A percentile compares a stretch with the other conserved stretches of the same genome.
These are phyloP conservation scores for Alternaria longipes DNA, from an alignment of 2,329 filamentous ascomycete genomes.

Conservation along the genomic window DNA sequence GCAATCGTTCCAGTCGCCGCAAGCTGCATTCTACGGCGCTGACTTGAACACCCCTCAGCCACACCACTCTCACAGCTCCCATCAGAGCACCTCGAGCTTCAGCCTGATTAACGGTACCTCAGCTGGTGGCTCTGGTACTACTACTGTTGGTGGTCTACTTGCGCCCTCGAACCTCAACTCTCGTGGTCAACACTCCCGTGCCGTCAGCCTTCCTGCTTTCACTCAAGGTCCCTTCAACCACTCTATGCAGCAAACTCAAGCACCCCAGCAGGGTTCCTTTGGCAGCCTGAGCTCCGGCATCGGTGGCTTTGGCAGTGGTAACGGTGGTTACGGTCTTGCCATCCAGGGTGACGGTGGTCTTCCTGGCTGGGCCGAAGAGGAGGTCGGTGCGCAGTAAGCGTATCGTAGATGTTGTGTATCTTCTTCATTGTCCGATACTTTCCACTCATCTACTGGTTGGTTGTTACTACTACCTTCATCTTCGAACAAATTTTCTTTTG, in stretches of 20 bases:
- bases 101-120: constrained; percentile 58
- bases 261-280: constrained; percentile 59
- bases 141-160: constrained; percentile 79
- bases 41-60: constrained; percentile 70
- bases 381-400: constrained; percentile 63
- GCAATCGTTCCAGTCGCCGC: constrained; percentile 75
- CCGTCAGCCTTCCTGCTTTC: constrained; percentile 85
- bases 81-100: constrained; percentile 62
- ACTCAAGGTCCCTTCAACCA: constrained; percentile 66
- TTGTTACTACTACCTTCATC: constrained; percentile 24
- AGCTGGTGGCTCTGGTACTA: constrained; percentile 61
- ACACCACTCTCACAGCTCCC: constrained; percentile 66
- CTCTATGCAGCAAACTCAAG: constrained; percentile 50
- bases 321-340: constrained; percentile 66
- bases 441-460: constrained; percentile 34
- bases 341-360: constrained; percentile 67
- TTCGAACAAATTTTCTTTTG: constrained; percentile 11
- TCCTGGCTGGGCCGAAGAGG: constrained; percentile 71
- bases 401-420: constrained; percentile 20
- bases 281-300: constrained; percentile 67
- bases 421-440: constrained; percentile 48
- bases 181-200: constrained; percentile 74
- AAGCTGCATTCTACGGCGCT: constrained; percentile 79
- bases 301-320: constrained; percentile 63
- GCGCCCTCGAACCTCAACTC: constrained; percentile 72